Evolutionary conservation across 73 alveolate species (phyloP).

Genomic region (Paramecium sonneborni): DNA sequence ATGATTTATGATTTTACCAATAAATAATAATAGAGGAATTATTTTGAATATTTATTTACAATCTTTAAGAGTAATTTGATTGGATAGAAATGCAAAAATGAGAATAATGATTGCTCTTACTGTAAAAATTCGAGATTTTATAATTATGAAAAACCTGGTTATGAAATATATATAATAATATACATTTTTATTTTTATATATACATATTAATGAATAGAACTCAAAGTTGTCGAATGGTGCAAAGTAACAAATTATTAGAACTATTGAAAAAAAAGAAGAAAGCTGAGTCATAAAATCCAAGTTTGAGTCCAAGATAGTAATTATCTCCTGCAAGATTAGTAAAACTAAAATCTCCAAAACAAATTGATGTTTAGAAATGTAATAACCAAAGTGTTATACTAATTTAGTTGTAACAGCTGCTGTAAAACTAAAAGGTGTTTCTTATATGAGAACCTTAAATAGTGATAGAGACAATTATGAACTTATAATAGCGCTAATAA

Average conservation of each 20-base stretch:
- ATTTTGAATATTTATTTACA: too few relatives aligned
- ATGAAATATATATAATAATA: not conserved
- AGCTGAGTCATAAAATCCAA: constrained; percentile 25
- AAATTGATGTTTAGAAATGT: not conserved
- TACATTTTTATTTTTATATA: not conserved
- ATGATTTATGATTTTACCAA: not conserved
- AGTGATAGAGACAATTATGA: constrained; percentile 43
- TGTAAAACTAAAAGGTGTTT: not conserved
- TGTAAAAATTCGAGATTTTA: not conserved
- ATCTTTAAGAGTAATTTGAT: too few relatives aligned
- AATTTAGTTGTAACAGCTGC: not conserved
- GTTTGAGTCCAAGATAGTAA: not conserved
- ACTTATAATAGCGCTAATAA: not conserved
- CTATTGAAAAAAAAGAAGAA: constrained; percentile 19
- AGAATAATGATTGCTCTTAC: too few relatives aligned
- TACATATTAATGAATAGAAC: not conserved
- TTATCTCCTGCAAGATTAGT: not conserved
- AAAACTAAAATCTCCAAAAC: not conserved
- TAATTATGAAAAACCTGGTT: not conserved
- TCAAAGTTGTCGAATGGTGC: constrained; percentile 19
- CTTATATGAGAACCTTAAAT: not conserved
- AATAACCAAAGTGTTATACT: not conserved
- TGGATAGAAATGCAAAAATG: too few relatives aligned
- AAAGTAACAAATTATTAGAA: not conserved
- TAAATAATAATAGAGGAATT: not conserved